Conservation (phyloP, 2,329 filamentous ascomycete species). For the Venturia effusa region DNA sequence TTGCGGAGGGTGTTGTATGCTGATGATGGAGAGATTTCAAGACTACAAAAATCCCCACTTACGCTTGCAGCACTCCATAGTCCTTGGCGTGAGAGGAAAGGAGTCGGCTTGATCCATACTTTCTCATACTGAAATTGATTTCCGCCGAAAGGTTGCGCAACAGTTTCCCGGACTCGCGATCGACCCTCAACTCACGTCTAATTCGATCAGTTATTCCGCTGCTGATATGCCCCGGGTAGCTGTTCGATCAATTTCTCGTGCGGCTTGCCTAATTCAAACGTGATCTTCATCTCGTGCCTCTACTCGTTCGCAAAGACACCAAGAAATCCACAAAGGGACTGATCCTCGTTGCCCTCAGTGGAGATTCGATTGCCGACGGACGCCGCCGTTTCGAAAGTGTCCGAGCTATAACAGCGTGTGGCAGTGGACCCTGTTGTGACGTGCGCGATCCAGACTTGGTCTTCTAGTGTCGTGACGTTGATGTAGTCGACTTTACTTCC, state of each 20-base stretch:
- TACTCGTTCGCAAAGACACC: background rate
- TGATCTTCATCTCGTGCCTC: background rate
- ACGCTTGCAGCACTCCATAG: no score
- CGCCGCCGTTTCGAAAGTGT: background rate
- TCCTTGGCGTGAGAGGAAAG: no score
- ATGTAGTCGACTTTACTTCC: background rate
- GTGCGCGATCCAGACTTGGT: background rate
- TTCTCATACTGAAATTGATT: no score
- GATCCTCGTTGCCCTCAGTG: background rate
- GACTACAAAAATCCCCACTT: no score
- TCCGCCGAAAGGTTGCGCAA: no score
- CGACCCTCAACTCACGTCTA: no score
- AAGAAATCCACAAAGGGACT: background rate
- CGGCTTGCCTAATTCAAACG: background rate
- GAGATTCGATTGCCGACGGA: no score
- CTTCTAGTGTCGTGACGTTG: background rate
- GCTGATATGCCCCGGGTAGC: background rate
- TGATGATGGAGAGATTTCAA: no score
- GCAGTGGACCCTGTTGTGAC: background rate
- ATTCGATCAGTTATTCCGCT: no score
- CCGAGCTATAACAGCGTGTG: background rate
- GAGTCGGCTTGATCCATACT: no score
- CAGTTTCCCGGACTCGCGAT: no score
- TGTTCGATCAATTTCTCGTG: background rate
- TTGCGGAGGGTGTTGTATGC: no score